Evolutionary conservation across 2,329 filamentous ascomycete genomes (phyloP), one percentile per base, ranked within the genome.

Genomic region (Neofusicoccum ribis): DNA sequence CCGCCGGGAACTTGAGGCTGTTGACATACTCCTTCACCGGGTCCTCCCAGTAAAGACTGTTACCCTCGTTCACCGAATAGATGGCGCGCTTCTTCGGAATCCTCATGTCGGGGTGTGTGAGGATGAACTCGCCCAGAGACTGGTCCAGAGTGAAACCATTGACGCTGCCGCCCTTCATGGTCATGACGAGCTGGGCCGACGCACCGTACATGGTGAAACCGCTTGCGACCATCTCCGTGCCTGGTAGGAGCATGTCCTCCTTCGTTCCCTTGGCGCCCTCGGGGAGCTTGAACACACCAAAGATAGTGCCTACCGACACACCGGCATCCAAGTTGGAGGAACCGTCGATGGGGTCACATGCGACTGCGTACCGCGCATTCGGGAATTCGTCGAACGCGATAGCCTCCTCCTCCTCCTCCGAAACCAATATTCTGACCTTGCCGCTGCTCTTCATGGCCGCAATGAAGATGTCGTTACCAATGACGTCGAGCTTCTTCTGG

Each of bases 151-250:
- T 99, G 85, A 99, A 99, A 73, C 95, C 95, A 81, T 98, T 97
- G 80, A 99, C 95, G 68, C 82, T 86, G 69, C 93, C 91, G 70
- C 89, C 92, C 80, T 90, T 91, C 93, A 98, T 97, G 71, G 95
- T 99, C 76, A 99, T 91, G 73, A 99, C 95, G 51, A 99, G 86
- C 83, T 98, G 94, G 3, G 95, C 89, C 3, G 93, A 97, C 71
- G 95, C 95, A 75, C 95, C 95, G 81, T 99, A 99, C 95, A 99
- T 99, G 80, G 95, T 99, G 86, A 99, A 99, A n/a, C 95, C 95
- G 23, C 92, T 89, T 41, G 95, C 94, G 20, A 98, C 87, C 70
- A 98, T 87, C 80, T 97, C 93, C 1, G 91, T 94, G 65, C 95
- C 95, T 0, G 95, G 91, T 79, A 89, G 89, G 67, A 98, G 86